Conservation (phyloP, 2,329 filamentous ascomycete genomes). For the Tolypocladium ophioglossoides region DNA sequence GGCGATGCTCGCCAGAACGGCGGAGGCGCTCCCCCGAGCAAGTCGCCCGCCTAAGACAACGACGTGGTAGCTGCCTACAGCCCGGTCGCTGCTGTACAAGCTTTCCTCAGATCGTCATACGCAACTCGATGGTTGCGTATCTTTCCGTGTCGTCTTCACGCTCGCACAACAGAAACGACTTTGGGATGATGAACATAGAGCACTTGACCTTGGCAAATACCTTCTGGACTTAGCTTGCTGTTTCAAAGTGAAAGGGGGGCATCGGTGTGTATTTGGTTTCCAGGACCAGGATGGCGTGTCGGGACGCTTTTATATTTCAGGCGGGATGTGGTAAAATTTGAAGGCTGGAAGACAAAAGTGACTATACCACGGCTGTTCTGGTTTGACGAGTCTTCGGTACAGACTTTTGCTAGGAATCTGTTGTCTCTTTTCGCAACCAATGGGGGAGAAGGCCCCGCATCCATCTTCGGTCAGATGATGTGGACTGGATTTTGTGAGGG, state of each 20-base stretch:
- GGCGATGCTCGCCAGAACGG: conserved; percentile 54
- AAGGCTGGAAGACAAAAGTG: conserved; percentile 31
- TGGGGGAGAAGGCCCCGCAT: conserved; percentile 16
- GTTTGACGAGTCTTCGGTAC: conserved; percentile 21
- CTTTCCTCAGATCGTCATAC: conserved; percentile 15
- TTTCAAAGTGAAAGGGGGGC: conserved; percentile 23
- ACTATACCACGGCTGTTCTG: conserved; percentile 26
- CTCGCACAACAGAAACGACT: conserved; percentile 17
- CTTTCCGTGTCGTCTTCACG: conserved; percentile 15
- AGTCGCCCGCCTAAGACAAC: conserved; percentile 43
- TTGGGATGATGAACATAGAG: conserved; percentile 35
- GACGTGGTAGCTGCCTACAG: not conserved
- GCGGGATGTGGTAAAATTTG: conserved; percentile 22
- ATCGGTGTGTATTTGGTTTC: conserved; percentile 24
- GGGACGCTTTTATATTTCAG: conserved; percentile 22
- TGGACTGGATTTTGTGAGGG: conserved; percentile 9
- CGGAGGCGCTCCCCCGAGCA: conserved; percentile 42
- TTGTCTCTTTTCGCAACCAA: conserved; percentile 16
- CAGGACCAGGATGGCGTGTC: conserved; percentile 27
- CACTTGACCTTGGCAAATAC: conserved; percentile 33
- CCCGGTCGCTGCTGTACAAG: conserved; percentile 13
- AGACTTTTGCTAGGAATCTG: conserved; percentile 18
- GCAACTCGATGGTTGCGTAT: conserved; percentile 10
- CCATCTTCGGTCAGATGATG: conserved; percentile 7
- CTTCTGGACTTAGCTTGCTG: conserved; percentile 30